These are phyloP conservation scores for Candolleomyces eurysporus DNA, from an alignment of 768 basidiomycete genomes.

Conservation along the genomic window DNA sequence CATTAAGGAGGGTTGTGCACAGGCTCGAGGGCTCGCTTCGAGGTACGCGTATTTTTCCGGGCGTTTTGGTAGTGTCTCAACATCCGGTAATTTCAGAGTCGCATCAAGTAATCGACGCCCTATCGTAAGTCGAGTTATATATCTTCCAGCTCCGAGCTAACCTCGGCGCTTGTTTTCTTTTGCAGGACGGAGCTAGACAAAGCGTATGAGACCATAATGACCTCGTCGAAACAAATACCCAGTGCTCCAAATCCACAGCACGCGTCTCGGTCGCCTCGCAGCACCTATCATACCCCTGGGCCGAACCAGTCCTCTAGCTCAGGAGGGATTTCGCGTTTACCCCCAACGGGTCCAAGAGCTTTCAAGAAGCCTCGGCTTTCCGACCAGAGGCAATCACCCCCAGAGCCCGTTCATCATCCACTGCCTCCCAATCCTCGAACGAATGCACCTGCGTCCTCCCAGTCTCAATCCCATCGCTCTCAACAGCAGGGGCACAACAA, in stretches of 20 bases:
- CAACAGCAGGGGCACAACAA: constrained; percentile 9
- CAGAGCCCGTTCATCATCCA: constrained; percentile 20
- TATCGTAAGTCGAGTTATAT: constrained; percentile 58
- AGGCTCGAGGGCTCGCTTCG: constrained; percentile 73
- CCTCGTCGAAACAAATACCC: constrained; percentile 8
- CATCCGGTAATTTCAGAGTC: constrained; percentile 53
- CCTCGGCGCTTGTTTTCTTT: constrained; percentile 12
- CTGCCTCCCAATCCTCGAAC: constrained; percentile 25
- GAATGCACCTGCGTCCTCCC: constrained; percentile 11
- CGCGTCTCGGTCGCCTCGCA: constrained; percentile 48
- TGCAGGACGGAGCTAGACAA: constrained; percentile 74
- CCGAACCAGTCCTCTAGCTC: constrained; percentile 20
- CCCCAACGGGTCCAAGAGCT: constrained; percentile 78
- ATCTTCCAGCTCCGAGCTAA: constrained; percentile 7
- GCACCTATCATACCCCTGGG: constrained; percentile 36
- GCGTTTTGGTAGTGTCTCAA: background rate
- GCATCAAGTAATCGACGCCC: constrained; percentile 62
- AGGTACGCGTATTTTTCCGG: constrained; percentile 46
- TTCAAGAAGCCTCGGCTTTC: constrained; percentile 78
- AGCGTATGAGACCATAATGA: constrained; percentile 62
- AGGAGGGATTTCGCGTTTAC: constrained; percentile 45
- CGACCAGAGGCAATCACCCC: constrained; percentile 40
- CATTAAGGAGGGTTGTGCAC: constrained; percentile 62
- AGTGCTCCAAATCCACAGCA: constrained; percentile 30
- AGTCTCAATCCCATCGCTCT: constrained; percentile 10